phyloP scores from a whole-genome alignment of 2,329 filamentous ascomycete species.

The Colletotrichum higginsianum region DNA sequence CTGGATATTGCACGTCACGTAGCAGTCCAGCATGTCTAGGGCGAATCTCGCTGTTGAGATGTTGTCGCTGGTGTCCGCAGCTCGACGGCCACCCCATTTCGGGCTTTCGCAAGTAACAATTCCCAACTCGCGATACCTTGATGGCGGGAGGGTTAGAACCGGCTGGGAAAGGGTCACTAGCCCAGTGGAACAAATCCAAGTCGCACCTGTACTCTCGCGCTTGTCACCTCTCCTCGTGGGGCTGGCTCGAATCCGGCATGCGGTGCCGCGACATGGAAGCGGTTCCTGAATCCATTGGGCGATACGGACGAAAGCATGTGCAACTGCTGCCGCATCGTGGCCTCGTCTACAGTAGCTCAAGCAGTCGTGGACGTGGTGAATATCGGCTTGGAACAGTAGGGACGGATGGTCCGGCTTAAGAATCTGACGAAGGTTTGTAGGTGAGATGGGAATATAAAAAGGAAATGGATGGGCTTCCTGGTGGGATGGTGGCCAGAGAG shows the following conservation, averaged over 20 bases:
- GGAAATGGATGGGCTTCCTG: neutral
- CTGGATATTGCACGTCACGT: neutral
- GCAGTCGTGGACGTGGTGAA: neutral
- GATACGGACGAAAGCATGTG: constrained; percentile 20
- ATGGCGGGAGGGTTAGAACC: neutral
- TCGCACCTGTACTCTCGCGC: constrained; percentile 5
- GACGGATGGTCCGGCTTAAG: neutral
- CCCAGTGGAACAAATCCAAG: constrained; percentile 2
- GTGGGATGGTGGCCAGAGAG: neutral
- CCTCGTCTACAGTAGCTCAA: neutral
- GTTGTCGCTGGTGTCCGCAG: neutral
- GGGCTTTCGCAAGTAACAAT: neutral
- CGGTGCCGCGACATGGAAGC: neutral
- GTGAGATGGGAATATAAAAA: neutral
- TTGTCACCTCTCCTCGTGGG: neutral
- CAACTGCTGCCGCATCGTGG: constrained; percentile 13
- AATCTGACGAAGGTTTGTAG: neutral
- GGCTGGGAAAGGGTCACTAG: neutral
- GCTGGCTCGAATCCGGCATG: constrained; percentile 11
- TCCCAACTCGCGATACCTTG: neutral
- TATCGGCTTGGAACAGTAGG: too few relatives aligned
- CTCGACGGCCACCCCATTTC: too few relatives aligned
- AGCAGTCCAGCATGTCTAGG: neutral
- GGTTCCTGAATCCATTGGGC: constrained; percentile 7
- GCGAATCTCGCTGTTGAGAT: too few relatives aligned